phyloP scores from a whole-genome alignment of 352 stramenopile species.

The Phytopythium sindhum region DNA sequence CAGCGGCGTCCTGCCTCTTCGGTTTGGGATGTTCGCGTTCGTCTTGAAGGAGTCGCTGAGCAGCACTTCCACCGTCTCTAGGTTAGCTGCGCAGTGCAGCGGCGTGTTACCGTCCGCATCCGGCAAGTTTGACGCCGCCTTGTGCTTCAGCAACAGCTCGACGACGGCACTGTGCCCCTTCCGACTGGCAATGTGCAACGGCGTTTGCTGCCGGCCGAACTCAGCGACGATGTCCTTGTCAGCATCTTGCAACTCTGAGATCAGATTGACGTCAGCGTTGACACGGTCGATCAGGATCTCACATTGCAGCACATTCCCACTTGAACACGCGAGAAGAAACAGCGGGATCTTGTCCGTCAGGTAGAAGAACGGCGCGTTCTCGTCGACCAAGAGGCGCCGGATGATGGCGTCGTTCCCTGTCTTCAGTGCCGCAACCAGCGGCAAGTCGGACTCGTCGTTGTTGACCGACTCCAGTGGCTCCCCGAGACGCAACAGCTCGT shows the following conservation, averaged over 20 bases:
- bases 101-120: constrained; percentile 82
- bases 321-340: constrained; percentile 71
- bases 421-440: constrained; percentile 66
- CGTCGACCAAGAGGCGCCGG: constrained; percentile 65
- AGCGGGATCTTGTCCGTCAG: constrained; percentile 76
- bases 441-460: constrained; percentile 50
- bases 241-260: constrained; percentile 70
- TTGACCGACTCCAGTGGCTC: constrained; percentile 48
- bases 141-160: constrained; percentile 58
- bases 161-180: constrained; percentile 63
- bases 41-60: constrained; percentile 56
- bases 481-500: constrained; percentile 57
- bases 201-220: constrained; percentile 69
- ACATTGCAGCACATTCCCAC: constrained; percentile 66
- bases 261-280: constrained; percentile 66
- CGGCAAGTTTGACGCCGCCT: constrained; percentile 68
- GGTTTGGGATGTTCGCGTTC: constrained; percentile 82
- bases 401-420: constrained; percentile 75
- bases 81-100: constrained; percentile 63
- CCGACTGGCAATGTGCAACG: constrained; percentile 74
- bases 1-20: constrained; percentile 62
- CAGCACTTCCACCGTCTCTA: constrained; percentile 63
- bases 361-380: constrained; percentile 64
- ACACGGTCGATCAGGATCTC: constrained; percentile 64
- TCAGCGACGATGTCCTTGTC: constrained; percentile 75